A percentile compares a stretch with the other conserved stretches of the same genome.
Conservation (phyloP, 306 rosid species). For the Quercus wislizeni region DNA sequence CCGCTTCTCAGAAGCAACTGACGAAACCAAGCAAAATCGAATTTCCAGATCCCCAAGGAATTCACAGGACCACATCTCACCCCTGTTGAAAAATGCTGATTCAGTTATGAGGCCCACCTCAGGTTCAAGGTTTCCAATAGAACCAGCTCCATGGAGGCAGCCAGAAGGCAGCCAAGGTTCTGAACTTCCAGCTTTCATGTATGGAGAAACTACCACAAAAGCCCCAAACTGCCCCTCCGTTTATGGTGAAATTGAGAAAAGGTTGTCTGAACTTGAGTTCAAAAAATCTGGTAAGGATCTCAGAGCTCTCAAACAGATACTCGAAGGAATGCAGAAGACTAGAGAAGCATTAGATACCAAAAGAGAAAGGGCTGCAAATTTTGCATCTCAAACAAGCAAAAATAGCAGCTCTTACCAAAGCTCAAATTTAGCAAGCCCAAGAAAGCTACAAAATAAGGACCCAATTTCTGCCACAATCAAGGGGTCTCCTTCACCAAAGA, state of each 20-base stretch:
- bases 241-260: slow-evolving; percentile 84
- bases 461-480: slow-evolving; percentile 22
- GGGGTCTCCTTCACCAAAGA: slow-evolving; percentile 28
- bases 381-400: slow-evolving; percentile 32
- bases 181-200: slow-evolving; percentile 36
- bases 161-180: slow-evolving; percentile 33
- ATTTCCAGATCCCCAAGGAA: slow-evolving; percentile 36
- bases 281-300: slow-evolving; percentile 92
- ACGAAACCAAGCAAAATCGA: slow-evolving; percentile 37
- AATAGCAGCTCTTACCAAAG: slow-evolving; percentile 28
- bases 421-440: slow-evolving; percentile 43
- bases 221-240: slow-evolving; percentile 50
- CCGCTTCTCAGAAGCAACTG: slow-evolving; percentile 27
- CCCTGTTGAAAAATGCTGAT: slow-evolving; percentile 39
- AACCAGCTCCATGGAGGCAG: slow-evolving; percentile 54
- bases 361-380: slow-evolving; percentile 53
- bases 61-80: slow-evolving; percentile 24
- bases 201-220: slow-evolving; percentile 42
- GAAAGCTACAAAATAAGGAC: slow-evolving; percentile 24
- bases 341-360: slow-evolving; percentile 37
- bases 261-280: slow-evolving; percentile 79
- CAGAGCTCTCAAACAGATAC: slow-evolving; percentile 90
- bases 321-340: slow-evolving; percentile 82
- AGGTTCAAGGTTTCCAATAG: slow-evolving; percentile 36
- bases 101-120: slow-evolving; percentile 31